Evolutionary conservation across 1,284 basidiomycete species (phyloP).

Genomic region (Sanghuangporus sanghuang): DNA sequence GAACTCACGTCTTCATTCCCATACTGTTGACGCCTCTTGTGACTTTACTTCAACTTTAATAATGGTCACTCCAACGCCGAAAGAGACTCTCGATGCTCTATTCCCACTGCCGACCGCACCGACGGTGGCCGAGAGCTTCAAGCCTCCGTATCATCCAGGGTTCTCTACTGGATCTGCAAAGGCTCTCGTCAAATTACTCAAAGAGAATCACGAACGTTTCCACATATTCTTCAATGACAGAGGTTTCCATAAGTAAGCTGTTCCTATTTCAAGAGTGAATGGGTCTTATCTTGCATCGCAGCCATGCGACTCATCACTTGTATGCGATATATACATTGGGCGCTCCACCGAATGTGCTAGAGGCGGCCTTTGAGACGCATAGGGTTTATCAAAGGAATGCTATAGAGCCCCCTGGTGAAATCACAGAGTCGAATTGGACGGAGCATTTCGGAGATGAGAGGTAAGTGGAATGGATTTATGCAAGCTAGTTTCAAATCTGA

Average conservation of each 20-base stretch:
- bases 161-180: constrained; percentile 41
- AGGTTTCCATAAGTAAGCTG: constrained; percentile 51
- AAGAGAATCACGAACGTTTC: constrained; percentile 51
- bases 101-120: constrained; percentile 35
- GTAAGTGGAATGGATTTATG: constrained; percentile 24
- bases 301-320: constrained; percentile 47
- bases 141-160: constrained; percentile 35
- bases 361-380: constrained; percentile 39
- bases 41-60: neutral
- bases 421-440: constrained; percentile 41
- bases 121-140: constrained; percentile 15
- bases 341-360: constrained; percentile 34
- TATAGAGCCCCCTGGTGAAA: constrained; percentile 36
- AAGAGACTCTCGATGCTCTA: constrained; percentile 25
- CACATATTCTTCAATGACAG: constrained; percentile 59
- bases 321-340: constrained; percentile 48
- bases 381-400: constrained; percentile 34
- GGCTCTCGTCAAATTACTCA: constrained; percentile 39
- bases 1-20: neutral
- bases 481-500: neutral
- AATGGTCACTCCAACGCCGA: constrained; percentile 6
- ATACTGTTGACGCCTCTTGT: too few species aligned
- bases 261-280: neutral
- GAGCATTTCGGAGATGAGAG: constrained; percentile 44
- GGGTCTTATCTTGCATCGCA: constrained; percentile 21